Base-by-base conservation (phyloP, 129 eudicot genomes). In the Saussurea involucrata region DNA sequence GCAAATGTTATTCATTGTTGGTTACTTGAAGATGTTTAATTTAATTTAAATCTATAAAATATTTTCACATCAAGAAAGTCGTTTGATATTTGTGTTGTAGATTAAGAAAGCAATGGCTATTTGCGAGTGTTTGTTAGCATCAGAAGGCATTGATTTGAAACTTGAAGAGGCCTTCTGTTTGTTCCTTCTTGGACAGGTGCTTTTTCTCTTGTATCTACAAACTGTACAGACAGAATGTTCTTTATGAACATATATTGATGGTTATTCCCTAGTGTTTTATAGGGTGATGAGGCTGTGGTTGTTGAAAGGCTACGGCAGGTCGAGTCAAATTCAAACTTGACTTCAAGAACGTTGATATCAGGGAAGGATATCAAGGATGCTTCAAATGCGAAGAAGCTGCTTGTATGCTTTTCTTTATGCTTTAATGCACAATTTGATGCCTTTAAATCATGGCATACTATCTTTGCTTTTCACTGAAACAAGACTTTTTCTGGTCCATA, bases 101-200 rank as follows among this genome's bases (percentile, higher is more conserved):
- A 86, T 95, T 77, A 84, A 77, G 78, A 95, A 82, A 76, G 97
- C 92, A 44, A 89, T 85, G 84, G 70, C 78, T 63, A 89, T 95
- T 27, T 87, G 94, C 27, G 96, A 95, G 87, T 87, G 97, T 85
- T 77, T 95, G 25, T 80, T 89, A 66, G 89, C 89, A 37, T 87
- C 98, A 32, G 98, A 95, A 65, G 96, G 97, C 74, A 74, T 87
- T 70, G 95, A 89, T 81, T 71, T 95, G 63, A 95, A 92, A 86
- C 92, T 95, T 80, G 98, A 89, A 86, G 96, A 95, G 83, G 87
- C 92, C 80, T 86, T 91, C 66, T 95, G 97, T 87, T 80, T 87
- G 69, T 92, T 83, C 76, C 96, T 95, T 81, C 92, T 95, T 49
- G 98, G 96, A 69, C 96, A 89, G 97, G 98, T 95, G 83, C 3